Conservation (phyloP, 2,329 filamentous ascomycete species). For the Sporothrix luriei region DNA sequence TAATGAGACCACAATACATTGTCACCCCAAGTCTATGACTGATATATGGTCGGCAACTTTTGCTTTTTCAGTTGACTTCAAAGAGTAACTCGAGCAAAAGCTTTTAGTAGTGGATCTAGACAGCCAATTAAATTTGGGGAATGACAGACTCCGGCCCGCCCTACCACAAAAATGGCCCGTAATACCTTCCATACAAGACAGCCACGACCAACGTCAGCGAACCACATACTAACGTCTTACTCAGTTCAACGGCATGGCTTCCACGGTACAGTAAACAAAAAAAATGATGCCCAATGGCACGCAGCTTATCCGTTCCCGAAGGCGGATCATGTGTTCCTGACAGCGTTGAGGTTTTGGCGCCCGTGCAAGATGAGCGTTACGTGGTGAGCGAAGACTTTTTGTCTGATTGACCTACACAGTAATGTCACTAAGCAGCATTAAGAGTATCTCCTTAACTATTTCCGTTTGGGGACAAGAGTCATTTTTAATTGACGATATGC, state of each 20-base stretch:
- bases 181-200: background rate
- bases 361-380: background rate
- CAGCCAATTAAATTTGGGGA: background rate
- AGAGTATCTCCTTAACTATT: too few species aligned
- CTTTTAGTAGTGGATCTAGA: background rate
- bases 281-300: constrained; percentile 22
- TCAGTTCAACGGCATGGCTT: background rate
- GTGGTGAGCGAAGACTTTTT: constrained; percentile 38
- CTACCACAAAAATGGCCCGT: background rate
- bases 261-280: background rate
- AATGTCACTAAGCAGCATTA: too few species aligned
- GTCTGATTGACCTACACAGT: constrained; percentile 49
- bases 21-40: too few species aligned
- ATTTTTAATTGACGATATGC: too few species aligned
- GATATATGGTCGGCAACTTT: too few species aligned
- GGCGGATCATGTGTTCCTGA: background rate
- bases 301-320: constrained; percentile 28
- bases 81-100: background rate
- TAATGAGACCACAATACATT: too few species aligned
- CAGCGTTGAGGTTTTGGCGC: background rate
- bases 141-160: background rate
- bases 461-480: too few species aligned
- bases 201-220: background rate
- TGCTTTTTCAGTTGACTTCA: too few species aligned
- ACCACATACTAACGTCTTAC: background rate